Base-by-base conservation (phyloP, 805 yeast genomes). In the Yarrowia sp. region DNA sequence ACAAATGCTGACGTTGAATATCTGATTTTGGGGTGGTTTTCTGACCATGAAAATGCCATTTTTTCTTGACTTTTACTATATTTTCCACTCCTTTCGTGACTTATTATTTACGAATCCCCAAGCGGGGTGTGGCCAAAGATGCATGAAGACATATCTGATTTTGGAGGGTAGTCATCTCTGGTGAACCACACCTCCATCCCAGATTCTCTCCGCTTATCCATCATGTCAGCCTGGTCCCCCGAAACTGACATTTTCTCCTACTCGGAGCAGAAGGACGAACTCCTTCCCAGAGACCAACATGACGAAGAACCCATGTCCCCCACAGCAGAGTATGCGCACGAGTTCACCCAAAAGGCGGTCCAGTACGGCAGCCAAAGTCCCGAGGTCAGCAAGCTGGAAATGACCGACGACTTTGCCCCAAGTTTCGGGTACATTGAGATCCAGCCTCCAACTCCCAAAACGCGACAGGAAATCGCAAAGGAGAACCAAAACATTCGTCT, bases 221-320 rank as follows among this genome's bases (percentile, higher is more conserved):
- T 9, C 32, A 48, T 48, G 54, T 48, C 54, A 3, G 38, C 35
- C 28, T 48, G 54, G 54, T 48, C 54, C 6, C 54, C 54, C 14
- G 54, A 48, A 8, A 19, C 54, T 30, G 38, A 30, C 38, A 38
- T 32, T 2, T 48, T 30, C 4, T 30, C 54, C 12, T 32, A 48
- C 54, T 8, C 11, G 16, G 30, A 28, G 24, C 35, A 17, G 36
- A 10, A 28, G 3, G 19, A 6, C 40, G 3, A 30, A 8, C 26
- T 30, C 38, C 54, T 30, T 21, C 54, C 38, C 12, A 24, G n/a
- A 24, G 10, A 24, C 4, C 36, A 24, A 1, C 24, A 46, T 12
- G 36, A 48, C 19, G 54, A 48, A 6, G 54, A 48, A 11, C 38
- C 54, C 54, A 28, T 48, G 54, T 48, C 54, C 9, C 54, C 54